Percentiles rank a stretch among this genome's conserved stretches.
These are phyloP conservation scores for Prillingera fragicola DNA, from an alignment of 1,284 basidiomycete species.

Conservation along the genomic window DNA sequence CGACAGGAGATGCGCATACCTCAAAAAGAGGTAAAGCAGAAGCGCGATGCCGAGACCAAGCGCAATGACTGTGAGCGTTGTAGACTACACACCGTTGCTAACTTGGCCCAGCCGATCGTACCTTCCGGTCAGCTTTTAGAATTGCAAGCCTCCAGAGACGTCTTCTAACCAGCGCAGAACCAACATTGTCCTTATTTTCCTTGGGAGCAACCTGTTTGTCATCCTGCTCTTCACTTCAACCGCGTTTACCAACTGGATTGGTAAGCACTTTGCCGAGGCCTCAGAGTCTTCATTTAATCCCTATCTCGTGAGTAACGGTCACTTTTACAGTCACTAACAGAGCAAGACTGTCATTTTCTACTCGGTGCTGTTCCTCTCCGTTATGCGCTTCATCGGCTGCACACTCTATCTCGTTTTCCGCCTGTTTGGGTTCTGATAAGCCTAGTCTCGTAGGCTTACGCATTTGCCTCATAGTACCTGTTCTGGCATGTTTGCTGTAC, in stretches of 20 bases:
- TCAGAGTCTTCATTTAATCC: slow-evolving; percentile 64
- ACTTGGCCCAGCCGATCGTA: too few relatives aligned
- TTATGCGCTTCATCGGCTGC: slow-evolving; percentile 71
- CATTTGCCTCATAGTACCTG: neutral
- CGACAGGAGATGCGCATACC: slow-evolving; percentile 58
- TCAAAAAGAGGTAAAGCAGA: slow-evolving; percentile 60
- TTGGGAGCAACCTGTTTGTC: slow-evolving; percentile 77
- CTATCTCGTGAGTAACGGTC: slow-evolving; percentile 54
- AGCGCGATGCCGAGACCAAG: slow-evolving; percentile 80
- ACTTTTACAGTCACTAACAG: neutral
- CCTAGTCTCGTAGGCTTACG: slow-evolving; percentile 46
- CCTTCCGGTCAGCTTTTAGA: neutral
- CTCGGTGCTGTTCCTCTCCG: slow-evolving; percentile 71
- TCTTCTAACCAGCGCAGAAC: slow-evolving; percentile 48
- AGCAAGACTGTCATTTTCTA: slow-evolving; percentile 64
- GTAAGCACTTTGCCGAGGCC: slow-evolving; percentile 48
- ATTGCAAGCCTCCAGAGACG: neutral
- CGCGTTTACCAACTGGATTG: slow-evolving; percentile 56
- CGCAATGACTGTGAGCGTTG: slow-evolving; percentile 80
- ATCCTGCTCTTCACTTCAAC: slow-evolving; percentile 75
- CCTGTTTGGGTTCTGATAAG: slow-evolving; percentile 41
- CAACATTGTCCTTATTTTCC: slow-evolving; percentile 77
- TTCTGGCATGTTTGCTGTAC: too few relatives aligned
- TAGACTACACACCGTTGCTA: too few relatives aligned
- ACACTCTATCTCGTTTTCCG: slow-evolving; percentile 70